These are phyloP conservation scores for Talaromyces rugulosus DNA, from an alignment of 2,329 filamentous ascomycete species.

Conservation along the genomic window DNA sequence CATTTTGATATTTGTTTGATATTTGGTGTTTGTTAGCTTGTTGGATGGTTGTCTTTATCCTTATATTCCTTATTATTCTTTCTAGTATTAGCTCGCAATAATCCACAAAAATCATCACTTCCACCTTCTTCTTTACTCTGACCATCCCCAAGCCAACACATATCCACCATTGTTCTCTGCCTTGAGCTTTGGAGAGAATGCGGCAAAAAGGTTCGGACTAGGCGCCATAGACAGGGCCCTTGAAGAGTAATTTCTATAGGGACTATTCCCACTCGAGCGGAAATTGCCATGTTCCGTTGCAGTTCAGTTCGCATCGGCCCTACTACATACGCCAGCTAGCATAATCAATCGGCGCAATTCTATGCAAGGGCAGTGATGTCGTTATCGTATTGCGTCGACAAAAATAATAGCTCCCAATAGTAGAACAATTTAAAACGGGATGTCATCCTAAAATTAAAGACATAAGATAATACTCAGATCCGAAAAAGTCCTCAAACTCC, in stretches of 20 bases:
- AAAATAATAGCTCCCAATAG: not conserved
- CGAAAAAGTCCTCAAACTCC: not conserved
- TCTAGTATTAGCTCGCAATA: slow-evolving; percentile 26
- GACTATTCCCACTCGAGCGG: slow-evolving; percentile 8
- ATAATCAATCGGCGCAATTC: slow-evolving; percentile 10
- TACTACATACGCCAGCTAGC: not conserved
- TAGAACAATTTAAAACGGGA: not conserved
- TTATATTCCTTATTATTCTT: too few relatives aligned
- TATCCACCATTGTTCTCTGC: slow-evolving; percentile 19
- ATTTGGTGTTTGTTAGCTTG: too few relatives aligned
- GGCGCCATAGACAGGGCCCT: slow-evolving; percentile 36
- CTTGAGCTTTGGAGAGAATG: slow-evolving; percentile 42
- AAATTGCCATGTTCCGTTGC: slow-evolving; percentile 22
- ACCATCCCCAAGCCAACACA: slow-evolving; percentile 48
- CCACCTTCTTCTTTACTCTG: slow-evolving; percentile 20
- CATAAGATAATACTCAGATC: not conserved
- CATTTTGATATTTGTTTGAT: too few relatives aligned
- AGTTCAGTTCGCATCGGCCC: slow-evolving; percentile 39
- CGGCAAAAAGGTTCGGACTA: slow-evolving; percentile 49
- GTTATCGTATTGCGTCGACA: too few relatives aligned
- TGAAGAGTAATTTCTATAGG: slow-evolving; percentile 17
- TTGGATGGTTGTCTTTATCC: too few relatives aligned
- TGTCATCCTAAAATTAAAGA: not conserved
- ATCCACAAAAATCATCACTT: slow-evolving; percentile 33
- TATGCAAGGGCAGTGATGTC: slow-evolving; percentile 8